Percentiles rank a stretch among this genome's conserved stretches.
Conservation (phyloP, 192 early-diverging fungal genomes). For the Gaertneriomyces semiglobifer region DNA sequence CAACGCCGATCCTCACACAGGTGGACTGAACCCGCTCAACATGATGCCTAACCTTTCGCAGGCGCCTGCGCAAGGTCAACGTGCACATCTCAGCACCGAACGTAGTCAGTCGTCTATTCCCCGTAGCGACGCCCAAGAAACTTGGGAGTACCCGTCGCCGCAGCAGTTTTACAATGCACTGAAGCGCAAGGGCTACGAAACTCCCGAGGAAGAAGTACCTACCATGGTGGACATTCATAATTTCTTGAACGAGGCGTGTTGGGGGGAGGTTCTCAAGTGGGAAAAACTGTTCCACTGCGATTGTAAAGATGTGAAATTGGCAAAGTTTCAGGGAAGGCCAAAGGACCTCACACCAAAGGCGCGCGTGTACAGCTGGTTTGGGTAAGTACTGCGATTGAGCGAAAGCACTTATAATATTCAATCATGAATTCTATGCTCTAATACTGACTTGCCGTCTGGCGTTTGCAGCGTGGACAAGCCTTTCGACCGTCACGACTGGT, state of each 20-base stretch:
- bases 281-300: slow-evolving; percentile 57
- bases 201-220: slow-evolving; percentile 74
- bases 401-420: not conserved
- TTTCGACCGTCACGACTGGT: slow-evolving; percentile 99
- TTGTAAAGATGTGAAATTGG: slow-evolving; percentile 63
- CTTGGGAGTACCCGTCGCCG: slow-evolving; percentile 44
- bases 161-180: slow-evolving; percentile 94
- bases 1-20: slow-evolving; percentile 11
- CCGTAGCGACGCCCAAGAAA: slow-evolving; percentile 33
- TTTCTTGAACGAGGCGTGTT: slow-evolving; percentile 93
- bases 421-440: not conserved
- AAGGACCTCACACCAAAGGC: slow-evolving; percentile 75
- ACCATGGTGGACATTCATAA: slow-evolving; percentile 98
- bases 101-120: slow-evolving; percentile 83
- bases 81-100: slow-evolving; percentile 69
- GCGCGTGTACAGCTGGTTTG: slow-evolving; percentile 57
- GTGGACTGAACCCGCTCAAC: slow-evolving; percentile 75
- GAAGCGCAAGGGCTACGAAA: slow-evolving; percentile 84
- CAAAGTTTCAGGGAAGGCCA: slow-evolving; percentile 84
- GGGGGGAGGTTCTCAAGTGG: slow-evolving; percentile 94
- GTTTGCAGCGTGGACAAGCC: slow-evolving; percentile 70
- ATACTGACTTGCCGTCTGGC: not conserved
- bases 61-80: slow-evolving; percentile 61
- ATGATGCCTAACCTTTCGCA: slow-evolving; percentile 87
- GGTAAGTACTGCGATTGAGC: slow-evolving; percentile 45